Evolutionary conservation across 495 filamentous ascomycete genomes (phyloP), one percentile per base, ranked within the genome.

Genomic region (Annulohypoxylon moriforme): DNA sequence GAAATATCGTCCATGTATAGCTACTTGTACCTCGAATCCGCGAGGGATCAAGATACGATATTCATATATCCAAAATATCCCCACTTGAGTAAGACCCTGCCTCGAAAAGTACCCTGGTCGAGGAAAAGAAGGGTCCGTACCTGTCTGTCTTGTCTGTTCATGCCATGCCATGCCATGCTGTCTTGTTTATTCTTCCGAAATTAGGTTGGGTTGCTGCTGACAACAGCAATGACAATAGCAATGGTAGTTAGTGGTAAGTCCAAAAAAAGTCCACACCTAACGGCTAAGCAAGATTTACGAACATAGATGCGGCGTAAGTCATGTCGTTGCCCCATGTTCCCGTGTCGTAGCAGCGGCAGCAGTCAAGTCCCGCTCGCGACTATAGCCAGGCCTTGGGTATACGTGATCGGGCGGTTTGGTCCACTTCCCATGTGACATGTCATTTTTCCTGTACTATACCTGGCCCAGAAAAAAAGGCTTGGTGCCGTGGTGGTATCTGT

Each of bases 361-460:
- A 29, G 27, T n/a, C n/a, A 6, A 29, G 6, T 50, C 20, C 20
- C 10, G 10, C 44, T 8, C 46, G 47, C 24, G 47, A 29, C 50
- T 55, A 55, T 22, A 55, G n/a, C 50, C 22, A 52, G n/a, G 5
- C 47, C 47, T 31, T 52, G 22, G 47, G 24, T 33, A 33, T 55
- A 55, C 7, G 18, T 33, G 50, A 34, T 55, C 50, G 50, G 27
- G 29, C 13, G 13, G 13, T n/a, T 10, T 33, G 62, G 62, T 47
- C 55, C 55, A 58, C 55, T 57, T 29, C 27, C 13, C 13, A 65
- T 65, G 38, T 65, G 62, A 65, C 62, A 65, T 27, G 62, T 65
- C 62, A 65, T 40, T 14, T 4, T 40, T n/a, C 36, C 3, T 49
- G 47, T 29, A 18, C 6, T 65, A 64, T 64, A 64, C 61, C 36